A percentile compares a stretch with the other conserved stretches of the same genome.
These are phyloP conservation scores for Isatis tinctoria DNA, from an alignment of 345 rosid species.

Conservation along the genomic window DNA sequence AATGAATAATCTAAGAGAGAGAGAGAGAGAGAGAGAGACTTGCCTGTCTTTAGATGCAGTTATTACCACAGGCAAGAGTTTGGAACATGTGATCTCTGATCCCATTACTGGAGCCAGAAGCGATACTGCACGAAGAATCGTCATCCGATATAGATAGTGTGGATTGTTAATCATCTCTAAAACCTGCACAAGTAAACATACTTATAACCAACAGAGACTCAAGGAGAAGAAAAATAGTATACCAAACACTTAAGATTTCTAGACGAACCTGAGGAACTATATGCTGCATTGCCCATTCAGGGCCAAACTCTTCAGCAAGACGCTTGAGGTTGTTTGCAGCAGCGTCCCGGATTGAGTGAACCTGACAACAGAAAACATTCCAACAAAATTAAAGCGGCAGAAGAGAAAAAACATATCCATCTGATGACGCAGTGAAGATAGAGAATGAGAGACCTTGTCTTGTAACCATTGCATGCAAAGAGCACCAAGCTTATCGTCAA, in stretches of 20 bases:
- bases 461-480: conserved; percentile 91
- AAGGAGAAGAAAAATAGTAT: no score
- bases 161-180: conserved; percentile 82
- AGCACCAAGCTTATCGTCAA: conserved; percentile 78
- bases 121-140: conserved; percentile 70
- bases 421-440: no score
- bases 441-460: conserved; percentile 52
- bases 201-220: no score
- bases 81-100: conserved; percentile 74
- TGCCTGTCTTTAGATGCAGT: conserved; percentile 90
- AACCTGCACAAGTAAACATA: no score
- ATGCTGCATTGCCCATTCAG: conserved; percentile 98
- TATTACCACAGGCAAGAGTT: conserved; percentile 72
- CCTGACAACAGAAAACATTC: no score
- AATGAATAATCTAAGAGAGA: no score
- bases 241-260: no score
- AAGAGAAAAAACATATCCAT: no score
- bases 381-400: no score
- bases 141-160: conserved; percentile 91
- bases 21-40: no score
- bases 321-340: conserved; percentile 93
- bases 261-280: conserved; percentile 83
- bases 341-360: conserved; percentile 90
- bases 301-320: conserved; percentile 97
- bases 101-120: conserved; percentile 95